Evolutionary conservation across 257 asterid species (phyloP).

Genomic region (Nicotiana otophora): DNA sequence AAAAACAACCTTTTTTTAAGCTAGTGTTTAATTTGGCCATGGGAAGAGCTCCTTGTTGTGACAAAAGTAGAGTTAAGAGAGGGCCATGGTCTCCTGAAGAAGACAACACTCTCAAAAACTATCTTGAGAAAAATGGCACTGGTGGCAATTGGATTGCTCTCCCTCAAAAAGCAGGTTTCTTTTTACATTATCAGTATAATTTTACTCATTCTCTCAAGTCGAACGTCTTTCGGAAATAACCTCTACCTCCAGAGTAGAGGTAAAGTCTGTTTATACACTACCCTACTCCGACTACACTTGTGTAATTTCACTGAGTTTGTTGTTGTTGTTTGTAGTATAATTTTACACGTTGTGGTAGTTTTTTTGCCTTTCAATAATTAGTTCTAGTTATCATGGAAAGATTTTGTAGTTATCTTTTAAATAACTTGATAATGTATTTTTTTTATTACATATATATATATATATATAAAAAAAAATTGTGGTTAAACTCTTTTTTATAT

Average conservation of each 20-base stretch:
- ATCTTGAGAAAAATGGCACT: conserved; percentile 42
- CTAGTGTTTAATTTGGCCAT: conserved; percentile 11
- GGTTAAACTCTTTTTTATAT: background rate
- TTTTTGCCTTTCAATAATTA: background rate
- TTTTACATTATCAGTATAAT: too few relatives aligned
- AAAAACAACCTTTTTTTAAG: background rate
- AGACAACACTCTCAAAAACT: conserved; percentile 45
- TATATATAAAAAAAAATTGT: too few relatives aligned
- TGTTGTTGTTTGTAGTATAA: too few relatives aligned
- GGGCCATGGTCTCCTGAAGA: conserved; percentile 86
- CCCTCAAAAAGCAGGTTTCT: conserved; percentile 68
- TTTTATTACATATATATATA: too few relatives aligned
- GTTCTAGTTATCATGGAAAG: background rate
- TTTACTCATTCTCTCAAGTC: too few relatives aligned
- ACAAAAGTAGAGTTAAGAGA: conserved; percentile 59
- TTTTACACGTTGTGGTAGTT: too few relatives aligned
- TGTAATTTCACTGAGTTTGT: too few relatives aligned
- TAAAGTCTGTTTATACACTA: too few relatives aligned
- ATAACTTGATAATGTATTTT: too few relatives aligned
- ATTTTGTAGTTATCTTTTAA: background rate
- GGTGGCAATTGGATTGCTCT: conserved; percentile 69
- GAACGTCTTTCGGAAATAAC: too few relatives aligned
- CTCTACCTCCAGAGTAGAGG: too few relatives aligned
- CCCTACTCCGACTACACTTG: too few relatives aligned
- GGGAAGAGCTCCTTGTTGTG: conserved; percentile 93